Conservation (phyloP, 2,329 filamentous ascomycete species). For the Talaromyces atroroseus region DNA sequence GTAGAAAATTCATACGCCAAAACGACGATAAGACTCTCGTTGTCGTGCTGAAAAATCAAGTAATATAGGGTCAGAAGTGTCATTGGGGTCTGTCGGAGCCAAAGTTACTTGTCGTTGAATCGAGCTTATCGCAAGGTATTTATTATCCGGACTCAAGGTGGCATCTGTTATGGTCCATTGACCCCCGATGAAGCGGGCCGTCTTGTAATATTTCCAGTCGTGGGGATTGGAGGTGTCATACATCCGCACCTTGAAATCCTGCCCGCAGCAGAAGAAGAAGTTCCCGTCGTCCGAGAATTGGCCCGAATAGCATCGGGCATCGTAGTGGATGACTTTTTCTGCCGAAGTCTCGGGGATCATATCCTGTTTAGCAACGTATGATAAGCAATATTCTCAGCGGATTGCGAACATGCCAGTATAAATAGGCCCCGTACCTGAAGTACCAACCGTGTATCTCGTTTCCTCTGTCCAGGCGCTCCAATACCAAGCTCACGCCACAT, state of each 20-base stretch:
- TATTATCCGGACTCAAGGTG: slow-evolving; percentile 83
- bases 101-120: slow-evolving; percentile 80
- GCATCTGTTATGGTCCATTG: slow-evolving; percentile 97
- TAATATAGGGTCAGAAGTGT: slow-evolving; percentile 70
- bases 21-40: slow-evolving; percentile 34
- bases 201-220: slow-evolving; percentile 94
- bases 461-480: slow-evolving; percentile 53
- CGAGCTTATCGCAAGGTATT: slow-evolving; percentile 84
- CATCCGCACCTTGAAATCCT: slow-evolving; percentile 93
- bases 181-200: slow-evolving; percentile 69
- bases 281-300: slow-evolving; percentile 97
- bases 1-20: slow-evolving; percentile 35
- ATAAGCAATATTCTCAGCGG: neutral
- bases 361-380: slow-evolving; percentile 42
- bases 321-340: slow-evolving; percentile 83
- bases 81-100: slow-evolving; percentile 77
- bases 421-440: slow-evolving; percentile 55
- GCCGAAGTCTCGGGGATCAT: slow-evolving; percentile 72
- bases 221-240: slow-evolving; percentile 96
- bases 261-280: slow-evolving; percentile 88
- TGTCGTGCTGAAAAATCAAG: slow-evolving; percentile 62
- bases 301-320: slow-evolving; percentile 82
- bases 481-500: slow-evolving; percentile 77
- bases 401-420: neutral
- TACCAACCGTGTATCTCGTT: slow-evolving; percentile 61